Evolutionary conservation across 2,329 filamentous ascomycete species (phyloP).

Genomic region (Hypomyces perniciosus): DNA sequence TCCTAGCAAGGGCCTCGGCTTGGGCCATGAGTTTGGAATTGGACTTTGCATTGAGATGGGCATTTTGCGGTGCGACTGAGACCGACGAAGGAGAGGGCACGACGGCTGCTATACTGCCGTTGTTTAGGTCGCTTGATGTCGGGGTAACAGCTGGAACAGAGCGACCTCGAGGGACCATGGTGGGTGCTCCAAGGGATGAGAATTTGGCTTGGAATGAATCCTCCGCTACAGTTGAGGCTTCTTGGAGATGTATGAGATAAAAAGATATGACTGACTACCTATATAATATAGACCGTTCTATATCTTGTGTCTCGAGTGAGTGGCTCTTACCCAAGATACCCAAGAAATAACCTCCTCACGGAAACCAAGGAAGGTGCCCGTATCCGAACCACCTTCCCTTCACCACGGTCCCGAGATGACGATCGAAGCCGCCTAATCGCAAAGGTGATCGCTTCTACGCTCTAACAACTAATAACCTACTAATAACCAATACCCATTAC

Average conservation of each 20-base stretch:
- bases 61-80: neutral
- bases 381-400: too few species aligned
- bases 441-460: too few species aligned
- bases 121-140: neutral
- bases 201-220: too few species aligned
- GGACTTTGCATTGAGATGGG: neutral
- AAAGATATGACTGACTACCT: too few species aligned
- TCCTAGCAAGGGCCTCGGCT: constrained; percentile 30
- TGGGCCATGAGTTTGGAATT: constrained; percentile 17
- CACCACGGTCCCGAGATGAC: too few species aligned
- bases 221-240: neutral
- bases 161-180: constrained; percentile 9
- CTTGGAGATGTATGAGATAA: too few species aligned
- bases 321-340: too few species aligned
- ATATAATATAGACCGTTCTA: too few species aligned
- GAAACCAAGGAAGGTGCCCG: too few species aligned
- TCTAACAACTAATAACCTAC: neutral
- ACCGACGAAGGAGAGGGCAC: neutral
- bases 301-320: too few species aligned
- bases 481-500: neutral
- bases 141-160: constrained; percentile 6
- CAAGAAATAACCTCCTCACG: too few species aligned
- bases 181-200: neutral
- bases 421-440: too few species aligned
- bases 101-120: neutral